phyloP scores from a whole-genome alignment of 352 stramenopile genomes.

The Phytophthora pisi region DNA sequence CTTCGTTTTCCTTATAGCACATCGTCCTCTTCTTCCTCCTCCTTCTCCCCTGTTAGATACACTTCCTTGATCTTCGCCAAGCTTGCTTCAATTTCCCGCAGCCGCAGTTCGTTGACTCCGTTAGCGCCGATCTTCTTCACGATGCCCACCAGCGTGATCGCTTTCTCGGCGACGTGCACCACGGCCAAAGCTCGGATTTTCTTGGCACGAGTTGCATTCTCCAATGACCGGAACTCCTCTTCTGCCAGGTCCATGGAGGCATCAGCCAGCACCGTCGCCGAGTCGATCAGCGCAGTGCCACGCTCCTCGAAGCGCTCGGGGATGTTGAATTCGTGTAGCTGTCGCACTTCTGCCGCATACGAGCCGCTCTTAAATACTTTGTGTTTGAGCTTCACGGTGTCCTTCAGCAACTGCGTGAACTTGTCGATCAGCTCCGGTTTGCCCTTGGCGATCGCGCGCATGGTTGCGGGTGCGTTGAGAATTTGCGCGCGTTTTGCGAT shows the following conservation, averaged over 20 bases:
- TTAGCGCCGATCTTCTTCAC: conserved; percentile 83
- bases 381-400: conserved; percentile 87
- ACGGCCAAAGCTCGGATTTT: conserved; percentile 78
- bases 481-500: conserved; percentile 80
- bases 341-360: conserved; percentile 59
- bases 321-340: conserved; percentile 60
- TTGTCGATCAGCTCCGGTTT: conserved; percentile 87
- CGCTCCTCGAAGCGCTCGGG: conserved; percentile 82
- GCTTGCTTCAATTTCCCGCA: conserved; percentile 49
- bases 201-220: conserved; percentile 73
- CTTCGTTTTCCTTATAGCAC: conserved; percentile 61
- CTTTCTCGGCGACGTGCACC: conserved; percentile 78
- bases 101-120: conserved; percentile 56
- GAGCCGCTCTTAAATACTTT: conserved; percentile 87
- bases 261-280: conserved; percentile 57
- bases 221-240: conserved; percentile 75
- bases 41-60: conserved; percentile 65
- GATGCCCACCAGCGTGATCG: conserved; percentile 76
- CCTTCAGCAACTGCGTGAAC: conserved; percentile 87
- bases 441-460: conserved; percentile 68
- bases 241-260: conserved; percentile 78
- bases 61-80: conserved; percentile 58
- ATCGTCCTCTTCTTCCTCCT: conserved; percentile 88
- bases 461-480: conserved; percentile 66
- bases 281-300: conserved; percentile 66